phyloP scores from a whole-genome alignment of 805 yeast species.

The Kazachstania bromeliacearum region DNA sequence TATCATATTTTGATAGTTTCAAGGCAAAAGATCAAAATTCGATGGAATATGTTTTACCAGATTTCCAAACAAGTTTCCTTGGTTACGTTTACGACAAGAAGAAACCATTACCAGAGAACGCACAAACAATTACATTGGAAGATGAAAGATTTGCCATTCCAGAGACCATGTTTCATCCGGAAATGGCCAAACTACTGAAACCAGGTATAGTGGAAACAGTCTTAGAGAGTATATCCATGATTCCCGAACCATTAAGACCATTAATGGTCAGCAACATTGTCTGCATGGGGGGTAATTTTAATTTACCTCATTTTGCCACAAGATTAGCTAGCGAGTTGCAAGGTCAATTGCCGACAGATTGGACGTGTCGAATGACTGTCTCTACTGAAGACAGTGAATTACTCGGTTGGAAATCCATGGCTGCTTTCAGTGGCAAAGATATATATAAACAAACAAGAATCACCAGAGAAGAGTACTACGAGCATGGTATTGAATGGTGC shows the following conservation, averaged over 20 bases:
- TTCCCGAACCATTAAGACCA: conserved; percentile 69
- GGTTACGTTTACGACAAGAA: conserved; percentile 52
- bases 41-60: conserved; percentile 77
- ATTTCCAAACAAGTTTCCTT: conserved; percentile 65
- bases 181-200: conserved; percentile 63
- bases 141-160: conserved; percentile 89
- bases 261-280: conserved; percentile 70
- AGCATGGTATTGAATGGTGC: conserved; percentile 59
- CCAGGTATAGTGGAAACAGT: conserved; percentile 70
- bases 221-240: conserved; percentile 53
- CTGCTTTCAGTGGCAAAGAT: conserved; percentile 33
- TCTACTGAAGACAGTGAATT: conserved; percentile 32
- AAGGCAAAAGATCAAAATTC: conserved; percentile 27
- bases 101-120: conserved; percentile 34
- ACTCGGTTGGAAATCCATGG: conserved; percentile 53
- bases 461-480: conserved; percentile 72
- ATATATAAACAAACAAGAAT: conserved; percentile 45
- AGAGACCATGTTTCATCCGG: conserved; percentile 81
- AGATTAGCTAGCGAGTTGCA: conserved; percentile 55
- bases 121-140: conserved; percentile 55
- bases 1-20: conserved; percentile 32
- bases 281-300: conserved; percentile 74
- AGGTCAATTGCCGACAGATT: conserved; percentile 60
- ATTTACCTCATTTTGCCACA: conserved; percentile 54
- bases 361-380: conserved; percentile 44